Percentiles rank a stretch among this genome's conserved stretches.
Evolutionary conservation across 305 asterid genomes (phyloP).

Genomic region (Fraxinus xanthoxyloides): DNA sequence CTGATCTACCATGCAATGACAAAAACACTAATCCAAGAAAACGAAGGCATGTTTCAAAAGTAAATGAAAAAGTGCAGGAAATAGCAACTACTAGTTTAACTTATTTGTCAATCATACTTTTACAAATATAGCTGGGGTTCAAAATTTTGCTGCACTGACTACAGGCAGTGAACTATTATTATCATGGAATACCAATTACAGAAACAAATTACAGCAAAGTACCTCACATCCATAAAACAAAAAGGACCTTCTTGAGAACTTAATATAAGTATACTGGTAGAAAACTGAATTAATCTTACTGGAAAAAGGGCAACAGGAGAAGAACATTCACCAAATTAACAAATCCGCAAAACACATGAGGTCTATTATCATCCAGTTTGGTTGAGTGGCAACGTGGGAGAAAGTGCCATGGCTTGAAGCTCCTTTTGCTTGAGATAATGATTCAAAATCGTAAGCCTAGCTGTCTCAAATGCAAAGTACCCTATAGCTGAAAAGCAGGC

Average conservation of each 20-base stretch:
- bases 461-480: slow-evolving; percentile 92
- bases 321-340: background rate
- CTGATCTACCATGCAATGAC: background rate
- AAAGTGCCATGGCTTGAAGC: slow-evolving; percentile 35
- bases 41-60: background rate
- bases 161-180: background rate
- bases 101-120: background rate
- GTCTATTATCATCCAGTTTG: slow-evolving; percentile 27
- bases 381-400: slow-evolving; percentile 24
- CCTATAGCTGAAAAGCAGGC: slow-evolving; percentile 94
- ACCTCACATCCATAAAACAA: background rate
- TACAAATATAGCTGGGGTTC: background rate
- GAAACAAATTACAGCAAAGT: background rate
- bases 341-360: background rate
- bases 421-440: slow-evolving; percentile 64
- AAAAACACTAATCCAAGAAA: background rate
- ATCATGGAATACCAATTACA: background rate
- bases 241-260: background rate
- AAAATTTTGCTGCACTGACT: background rate
- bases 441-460: slow-evolving; percentile 73
- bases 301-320: background rate
- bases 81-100: background rate
- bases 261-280: background rate
- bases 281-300: background rate
- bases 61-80: background rate